Conservation (phyloP, 768 basidiomycete genomes). For the Suillus paluster region DNA sequence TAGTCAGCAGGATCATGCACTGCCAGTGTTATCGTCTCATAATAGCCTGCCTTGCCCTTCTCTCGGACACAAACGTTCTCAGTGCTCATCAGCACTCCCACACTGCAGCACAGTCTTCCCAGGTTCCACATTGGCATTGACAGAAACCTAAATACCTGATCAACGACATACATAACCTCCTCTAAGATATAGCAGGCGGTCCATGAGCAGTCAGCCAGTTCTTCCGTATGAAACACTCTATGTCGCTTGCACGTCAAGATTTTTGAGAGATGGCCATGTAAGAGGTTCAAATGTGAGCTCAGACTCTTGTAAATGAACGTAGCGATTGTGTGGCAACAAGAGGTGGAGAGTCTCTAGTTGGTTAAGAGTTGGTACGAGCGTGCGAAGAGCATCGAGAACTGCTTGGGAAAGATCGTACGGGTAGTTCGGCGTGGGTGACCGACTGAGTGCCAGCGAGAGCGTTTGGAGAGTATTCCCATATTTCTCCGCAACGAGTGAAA, state of each 20-base stretch:
- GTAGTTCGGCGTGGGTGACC: neutral
- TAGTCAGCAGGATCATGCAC: neutral
- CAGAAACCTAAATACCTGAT: neutral
- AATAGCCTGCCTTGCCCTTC: neutral
- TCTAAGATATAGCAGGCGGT: neutral
- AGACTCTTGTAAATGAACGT: neutral
- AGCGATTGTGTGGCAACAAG: neutral
- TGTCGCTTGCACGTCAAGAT: neutral
- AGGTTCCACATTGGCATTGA: neutral
- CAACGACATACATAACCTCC: neutral
- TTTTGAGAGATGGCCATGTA: neutral
- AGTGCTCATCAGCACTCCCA: neutral
- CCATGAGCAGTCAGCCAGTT: neutral
- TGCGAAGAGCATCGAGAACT: neutral
- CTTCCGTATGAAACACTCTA: neutral
- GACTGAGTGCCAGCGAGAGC: neutral
- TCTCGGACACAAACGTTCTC: neutral
- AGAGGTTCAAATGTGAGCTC: slow-evolving; percentile 2
- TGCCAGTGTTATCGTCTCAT: neutral
- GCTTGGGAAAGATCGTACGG: slow-evolving; percentile 2
- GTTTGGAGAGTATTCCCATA: neutral
- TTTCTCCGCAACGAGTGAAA: neutral
- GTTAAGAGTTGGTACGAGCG: neutral
- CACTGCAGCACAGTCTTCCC: neutral
- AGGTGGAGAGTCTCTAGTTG: neutral